Evolutionary conservation across 495 filamentous ascomycete species (phyloP), one percentile per base, ranked within the genome.

Genomic region (Bacidia gigantensis): DNA sequence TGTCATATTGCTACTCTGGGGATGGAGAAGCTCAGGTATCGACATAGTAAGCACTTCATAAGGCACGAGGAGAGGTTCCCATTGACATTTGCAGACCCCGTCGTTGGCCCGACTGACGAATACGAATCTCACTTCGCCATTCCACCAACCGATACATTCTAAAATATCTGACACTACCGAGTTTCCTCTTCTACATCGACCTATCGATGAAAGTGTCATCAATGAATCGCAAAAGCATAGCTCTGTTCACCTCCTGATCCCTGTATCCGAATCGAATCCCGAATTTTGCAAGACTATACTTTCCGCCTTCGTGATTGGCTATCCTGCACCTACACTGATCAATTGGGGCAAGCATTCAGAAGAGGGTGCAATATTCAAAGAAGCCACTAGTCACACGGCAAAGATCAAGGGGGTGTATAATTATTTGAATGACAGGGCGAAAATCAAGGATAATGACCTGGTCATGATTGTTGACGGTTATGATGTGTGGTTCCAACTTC

Each of bases 401-500:
- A 73, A 70, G 52, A 68, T 80, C n/a, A 61, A 61, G 2, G 71
- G 73, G 18, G 68, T 76, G 23, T 67, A 72, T 49, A 65, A 76
- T 14, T 83, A 75, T 57, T 63, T 85, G 24, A 68, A 64, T 18
- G 66, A 72, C 26, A 67, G 63, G 23, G 65, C 70, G 41, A 61
- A 70, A 40, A 64, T 77, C 22, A 65, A 69, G 26, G 74, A 78
- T 45, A 64, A 74, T n/a, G 81, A 84, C 62, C 56, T 85, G 43
- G 73, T 82, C 0, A 58, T 85, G 51, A 61, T 83, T 38, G 68
- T 79, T 0, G 79, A 82, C 60, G 73, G 73, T 12, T 60, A 67
- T 38, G 77, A 83, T 53, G 65, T 71, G 0, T 77, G 76, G 67
- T 81, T 84, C 59, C 80, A 84, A 60, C 62, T 83, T 24, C 78